Evolutionary conservation across 352 stramenopile genomes (phyloP), one percentile per base, ranked within the genome.

Genomic region (Phytophthora podocarpi): DNA sequence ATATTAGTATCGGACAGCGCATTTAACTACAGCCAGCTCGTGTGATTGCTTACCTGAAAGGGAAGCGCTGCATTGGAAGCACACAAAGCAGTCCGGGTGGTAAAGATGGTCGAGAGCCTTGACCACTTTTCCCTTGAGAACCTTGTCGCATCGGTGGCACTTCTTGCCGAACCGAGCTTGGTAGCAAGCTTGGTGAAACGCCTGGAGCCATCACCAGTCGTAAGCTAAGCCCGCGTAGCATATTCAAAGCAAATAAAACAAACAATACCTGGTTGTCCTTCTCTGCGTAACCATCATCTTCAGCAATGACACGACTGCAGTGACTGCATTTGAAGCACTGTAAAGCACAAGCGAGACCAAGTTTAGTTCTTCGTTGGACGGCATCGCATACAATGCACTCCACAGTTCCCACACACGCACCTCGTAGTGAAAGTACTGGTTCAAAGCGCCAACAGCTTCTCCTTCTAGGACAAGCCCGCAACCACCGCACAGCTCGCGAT

Each of bases 41-140:
- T 37, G 34, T 45, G 13, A 13, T 6, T 28, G 34, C 45, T 53
- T 74, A 94, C 85, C 82, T 59, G 81, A 86, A 55, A 94, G 78
- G 9, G 85, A 91, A 23, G 82, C 64, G 34, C 70, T 91, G 61
- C 85, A 94, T 50, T 85, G 67, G 49, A 72, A 91, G 67, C 85
- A 94, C 11, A 94, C 81, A 51, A 94, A 94, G 51, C 85, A 94
- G 54, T 83, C 82, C 13, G 85, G 85, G 58, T 94, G 85, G 63
- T 92, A 94, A n/a, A 94, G 67, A 35, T 83, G 88, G 62, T 94
- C 82, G 18, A 94, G 63, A 11, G 85, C 85, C 61, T 94, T 94
- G 43, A 94, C 83, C 24, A 92, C 85, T 67, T 94, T 94, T 67
- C 85, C 85, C 52, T 91, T 91, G 34, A 94, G 72, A 35, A 86